These are phyloP conservation scores for Cryomyces minteri DNA, from an alignment of 495 filamentous ascomycete species.

Conservation along the genomic window DNA sequence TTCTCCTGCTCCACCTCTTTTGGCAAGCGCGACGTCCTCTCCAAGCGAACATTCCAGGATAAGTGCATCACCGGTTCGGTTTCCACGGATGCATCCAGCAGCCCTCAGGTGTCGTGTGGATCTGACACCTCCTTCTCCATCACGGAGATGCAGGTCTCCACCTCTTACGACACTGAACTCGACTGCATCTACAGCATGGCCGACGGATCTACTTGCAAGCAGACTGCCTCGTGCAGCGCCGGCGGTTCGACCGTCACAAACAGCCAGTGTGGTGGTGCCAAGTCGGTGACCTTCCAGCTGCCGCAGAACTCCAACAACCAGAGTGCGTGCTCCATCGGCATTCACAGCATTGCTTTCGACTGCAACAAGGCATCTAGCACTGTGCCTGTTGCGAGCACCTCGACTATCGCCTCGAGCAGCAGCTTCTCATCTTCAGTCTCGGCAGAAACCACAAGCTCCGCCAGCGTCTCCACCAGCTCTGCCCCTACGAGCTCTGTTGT, in stretches of 20 bases:
- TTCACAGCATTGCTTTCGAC: constrained; percentile 66
- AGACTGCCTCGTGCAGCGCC: constrained; percentile 42
- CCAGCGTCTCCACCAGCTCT: not conserved
- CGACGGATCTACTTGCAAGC: constrained; percentile 60
- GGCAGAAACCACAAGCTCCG: not conserved
- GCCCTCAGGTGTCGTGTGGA: constrained; percentile 37
- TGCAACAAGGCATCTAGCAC: constrained; percentile 37
- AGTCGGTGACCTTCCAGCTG: constrained; percentile 55
- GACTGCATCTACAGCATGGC: constrained; percentile 74
- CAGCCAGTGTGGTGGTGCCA: constrained; percentile 82
- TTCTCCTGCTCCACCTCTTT: constrained; percentile 44
- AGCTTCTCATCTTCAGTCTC: constrained; percentile 7
- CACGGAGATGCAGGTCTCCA: constrained; percentile 46
- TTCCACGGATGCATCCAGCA: constrained; percentile 16
- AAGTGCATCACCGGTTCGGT: constrained; percentile 51
- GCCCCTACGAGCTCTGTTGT: not conserved
- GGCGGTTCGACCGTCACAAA: constrained; percentile 53
- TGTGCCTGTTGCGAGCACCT: constrained; percentile 9
- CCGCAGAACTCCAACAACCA: constrained; percentile 30
- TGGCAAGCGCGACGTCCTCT: constrained; percentile 23
- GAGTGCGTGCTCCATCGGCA: constrained; percentile 45
- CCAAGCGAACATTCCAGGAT: constrained; percentile 25
- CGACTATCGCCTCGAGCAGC: constrained; percentile 12
- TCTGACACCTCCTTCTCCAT: constrained; percentile 50
- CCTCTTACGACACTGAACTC: constrained; percentile 54